These are phyloP conservation scores for Glutinoglossum americanum DNA, from an alignment of 495 filamentous ascomycete genomes.

Conservation along the genomic window DNA sequence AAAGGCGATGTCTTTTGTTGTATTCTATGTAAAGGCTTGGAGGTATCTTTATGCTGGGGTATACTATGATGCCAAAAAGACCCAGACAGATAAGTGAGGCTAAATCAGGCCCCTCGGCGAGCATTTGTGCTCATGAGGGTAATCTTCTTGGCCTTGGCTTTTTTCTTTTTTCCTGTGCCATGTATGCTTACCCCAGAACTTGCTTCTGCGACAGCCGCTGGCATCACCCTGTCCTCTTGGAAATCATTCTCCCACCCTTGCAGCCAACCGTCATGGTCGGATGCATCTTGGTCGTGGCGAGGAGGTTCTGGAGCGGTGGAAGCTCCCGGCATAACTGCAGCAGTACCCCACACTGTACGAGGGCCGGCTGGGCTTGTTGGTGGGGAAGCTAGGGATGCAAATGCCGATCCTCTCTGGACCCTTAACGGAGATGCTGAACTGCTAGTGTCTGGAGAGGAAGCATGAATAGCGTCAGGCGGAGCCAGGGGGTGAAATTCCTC, in stretches of 20 bases:
- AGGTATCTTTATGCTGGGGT: no score
- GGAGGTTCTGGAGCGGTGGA: slow-evolving; percentile 8
- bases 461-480: slow-evolving; percentile 13
- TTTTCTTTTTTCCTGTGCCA: slow-evolving; percentile 29
- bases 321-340: slow-evolving; percentile 31
- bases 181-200: slow-evolving; percentile 10
- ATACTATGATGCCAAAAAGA: neutral
- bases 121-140: slow-evolving; percentile 80
- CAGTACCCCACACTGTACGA: slow-evolving; percentile 78
- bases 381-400: slow-evolving; percentile 43
- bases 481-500: neutral
- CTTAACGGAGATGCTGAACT: slow-evolving; percentile 28
- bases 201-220: slow-evolving; percentile 18
- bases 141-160: slow-evolving; percentile 87
- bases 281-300: slow-evolving; percentile 18
- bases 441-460: slow-evolving; percentile 20
- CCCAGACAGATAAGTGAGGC: neutral
- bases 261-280: slow-evolving; percentile 56
- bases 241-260: slow-evolving; percentile 54
- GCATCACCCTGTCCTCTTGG: slow-evolving; percentile 25
- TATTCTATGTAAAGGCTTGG: no score
- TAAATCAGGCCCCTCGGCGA: slow-evolving; percentile 37
- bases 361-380: slow-evolving; percentile 54
- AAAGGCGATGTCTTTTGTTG: no score
- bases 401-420: slow-evolving; percentile 27